Evolutionary conservation across 2,329 filamentous ascomycete species (phyloP).

Genomic region (Trichoderma citrinoviride): DNA sequence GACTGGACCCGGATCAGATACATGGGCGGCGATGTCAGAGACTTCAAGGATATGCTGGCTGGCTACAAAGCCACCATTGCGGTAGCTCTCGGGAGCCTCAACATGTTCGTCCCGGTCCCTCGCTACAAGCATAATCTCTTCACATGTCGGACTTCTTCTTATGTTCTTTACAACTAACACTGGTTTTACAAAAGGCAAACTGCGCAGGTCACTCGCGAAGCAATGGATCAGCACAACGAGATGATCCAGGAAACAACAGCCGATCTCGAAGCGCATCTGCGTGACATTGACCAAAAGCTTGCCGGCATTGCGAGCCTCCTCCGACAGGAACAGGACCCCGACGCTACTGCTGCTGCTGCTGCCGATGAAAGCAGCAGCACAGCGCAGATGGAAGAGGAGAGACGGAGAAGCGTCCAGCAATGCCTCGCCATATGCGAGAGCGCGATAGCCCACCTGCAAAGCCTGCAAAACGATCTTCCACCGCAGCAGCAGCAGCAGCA

Average conservation of each 20-base stretch:
- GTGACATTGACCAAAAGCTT: constrained; percentile 18
- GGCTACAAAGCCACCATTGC: constrained; percentile 38
- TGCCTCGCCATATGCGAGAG: constrained; percentile 22
- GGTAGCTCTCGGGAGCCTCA: constrained; percentile 27
- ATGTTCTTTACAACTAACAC: neutral
- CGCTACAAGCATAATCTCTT: too few species aligned
- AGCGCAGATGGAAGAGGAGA: constrained; percentile 19
- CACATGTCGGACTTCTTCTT: neutral
- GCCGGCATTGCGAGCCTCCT: neutral
- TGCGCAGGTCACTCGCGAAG: constrained; percentile 21
- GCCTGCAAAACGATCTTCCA: neutral
- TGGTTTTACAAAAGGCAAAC: neutral
- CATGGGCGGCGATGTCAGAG: constrained; percentile 43
- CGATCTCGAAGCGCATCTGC: constrained; percentile 23
- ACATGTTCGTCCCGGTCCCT: constrained; percentile 23
- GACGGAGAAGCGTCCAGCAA: constrained; percentile 19
- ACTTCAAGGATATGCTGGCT: constrained; percentile 40
- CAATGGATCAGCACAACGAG: constrained; percentile 26
- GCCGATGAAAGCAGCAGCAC: neutral
- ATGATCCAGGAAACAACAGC: constrained; percentile 26
- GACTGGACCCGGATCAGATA: constrained; percentile 46
- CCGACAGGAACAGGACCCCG: neutral
- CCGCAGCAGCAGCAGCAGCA: neutral
- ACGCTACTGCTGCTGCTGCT: neutral
- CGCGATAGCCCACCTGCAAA: neutral